phyloP scores from a whole-genome alignment of 2,329 filamentous ascomycete species.

The Fusarium neocosmosporiellum region DNA sequence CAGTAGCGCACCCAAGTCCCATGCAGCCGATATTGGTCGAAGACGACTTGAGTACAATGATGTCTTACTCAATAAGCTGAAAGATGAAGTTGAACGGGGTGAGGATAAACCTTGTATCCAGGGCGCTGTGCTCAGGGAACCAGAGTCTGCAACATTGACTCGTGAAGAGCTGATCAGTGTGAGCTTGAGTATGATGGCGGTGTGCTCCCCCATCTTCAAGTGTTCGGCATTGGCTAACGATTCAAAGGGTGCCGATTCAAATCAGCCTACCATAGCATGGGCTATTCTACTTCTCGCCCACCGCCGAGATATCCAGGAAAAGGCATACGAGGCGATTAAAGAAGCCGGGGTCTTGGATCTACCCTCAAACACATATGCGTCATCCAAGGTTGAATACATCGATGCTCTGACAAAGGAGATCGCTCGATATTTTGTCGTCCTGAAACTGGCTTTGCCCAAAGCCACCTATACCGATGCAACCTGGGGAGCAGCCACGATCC shows the following conservation, averaged over 20 bases:
- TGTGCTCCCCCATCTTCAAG: background rate
- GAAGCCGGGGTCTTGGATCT: background rate
- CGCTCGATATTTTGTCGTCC: conserved; percentile 72
- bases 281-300: conserved; percentile 44
- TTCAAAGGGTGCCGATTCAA: conserved; percentile 43
- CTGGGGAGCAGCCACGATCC: conserved; percentile 53
- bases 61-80: conserved; percentile 29
- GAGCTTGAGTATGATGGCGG: conserved; percentile 68
- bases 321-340: conserved; percentile 22
- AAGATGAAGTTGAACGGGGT: conserved; percentile 53
- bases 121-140: conserved; percentile 74
- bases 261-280: conserved; percentile 43
- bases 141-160: conserved; percentile 70
- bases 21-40: conserved; percentile 31
- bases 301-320: conserved; percentile 43
- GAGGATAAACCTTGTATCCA: conserved; percentile 75
- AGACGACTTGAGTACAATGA: conserved; percentile 35
- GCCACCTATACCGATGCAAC: conserved; percentile 49
- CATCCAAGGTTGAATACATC: conserved; percentile 71
- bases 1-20: background rate
- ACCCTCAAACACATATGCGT: conserved; percentile 18
- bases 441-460: conserved; percentile 72
- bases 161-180: conserved; percentile 75
- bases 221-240: background rate
- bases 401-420: conserved; percentile 74